Percentiles rank a stretch among this genome's conserved stretches.
These are phyloP conservation scores for Talaromyces sp. DNA, from an alignment of 2,329 filamentous ascomycete genomes.

Conservation along the genomic window DNA sequence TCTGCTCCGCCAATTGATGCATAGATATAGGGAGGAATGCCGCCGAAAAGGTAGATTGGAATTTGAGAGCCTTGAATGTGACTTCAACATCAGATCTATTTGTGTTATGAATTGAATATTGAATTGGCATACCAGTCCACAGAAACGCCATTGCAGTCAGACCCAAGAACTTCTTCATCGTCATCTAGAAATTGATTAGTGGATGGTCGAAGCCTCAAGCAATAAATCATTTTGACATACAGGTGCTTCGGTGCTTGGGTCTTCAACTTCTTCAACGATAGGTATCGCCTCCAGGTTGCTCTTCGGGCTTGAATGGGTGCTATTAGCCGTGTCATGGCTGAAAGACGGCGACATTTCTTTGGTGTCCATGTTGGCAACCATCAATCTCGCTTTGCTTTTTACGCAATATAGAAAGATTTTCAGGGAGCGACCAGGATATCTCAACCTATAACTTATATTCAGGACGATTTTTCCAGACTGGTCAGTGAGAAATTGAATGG, in stretches of 20 bases:
- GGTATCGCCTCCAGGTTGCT: slow-evolving; percentile 6
- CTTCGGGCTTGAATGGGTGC: slow-evolving; percentile 10
- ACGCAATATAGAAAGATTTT: neutral
- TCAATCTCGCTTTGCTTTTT: neutral
- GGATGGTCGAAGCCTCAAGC: neutral
- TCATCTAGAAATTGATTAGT: slow-evolving; percentile 42
- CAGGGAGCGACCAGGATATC: neutral
- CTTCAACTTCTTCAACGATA: neutral
- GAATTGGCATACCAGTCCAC: slow-evolving; percentile 52
- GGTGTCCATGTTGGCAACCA: slow-evolving; percentile 1
- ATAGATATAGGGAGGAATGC: slow-evolving; percentile 56
- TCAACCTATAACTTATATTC: slow-evolving; percentile 1
- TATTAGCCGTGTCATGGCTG: slow-evolving; percentile 4
- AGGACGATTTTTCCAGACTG: neutral
- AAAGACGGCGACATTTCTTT: slow-evolving; percentile 3
- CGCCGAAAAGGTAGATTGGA: slow-evolving; percentile 54
- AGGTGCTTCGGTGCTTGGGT: neutral
- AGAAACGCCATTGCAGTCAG: slow-evolving; percentile 59
- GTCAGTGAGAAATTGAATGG: neutral
- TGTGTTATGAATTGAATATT: neutral
- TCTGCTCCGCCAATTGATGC: slow-evolving; percentile 58
- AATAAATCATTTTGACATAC: slow-evolving; percentile 1
- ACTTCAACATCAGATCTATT: neutral
- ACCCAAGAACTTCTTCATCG: slow-evolving; percentile 52
- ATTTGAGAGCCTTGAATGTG: slow-evolving; percentile 43